Evolutionary conservation across 305 asterid species (phyloP).

Genomic region (Fraxinus paxiana): DNA sequence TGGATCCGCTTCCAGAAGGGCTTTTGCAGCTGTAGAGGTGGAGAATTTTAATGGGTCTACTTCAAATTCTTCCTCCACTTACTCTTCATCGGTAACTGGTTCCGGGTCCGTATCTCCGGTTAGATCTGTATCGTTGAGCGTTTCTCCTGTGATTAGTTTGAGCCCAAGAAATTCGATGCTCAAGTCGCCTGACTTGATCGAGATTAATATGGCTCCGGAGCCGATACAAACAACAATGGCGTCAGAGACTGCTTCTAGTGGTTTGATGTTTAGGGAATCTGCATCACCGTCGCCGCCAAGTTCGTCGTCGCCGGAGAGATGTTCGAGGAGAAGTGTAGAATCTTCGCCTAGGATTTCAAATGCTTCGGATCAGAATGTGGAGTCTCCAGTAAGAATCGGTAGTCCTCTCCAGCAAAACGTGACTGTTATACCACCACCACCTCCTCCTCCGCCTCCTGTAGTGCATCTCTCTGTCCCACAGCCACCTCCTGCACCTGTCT

Average conservation of each 20-base stretch:
- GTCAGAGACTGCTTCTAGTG: constrained; percentile 4
- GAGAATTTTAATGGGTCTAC: constrained; percentile 43
- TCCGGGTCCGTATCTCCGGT: constrained; percentile 54
- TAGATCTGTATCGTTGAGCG: constrained; percentile 54
- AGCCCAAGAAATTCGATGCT: constrained; percentile 52
- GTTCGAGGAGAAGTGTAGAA: constrained; percentile 52
- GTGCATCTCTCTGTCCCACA: constrained; percentile 29
- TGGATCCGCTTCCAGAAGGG: constrained; percentile 63
- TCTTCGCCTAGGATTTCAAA: constrained; percentile 60
- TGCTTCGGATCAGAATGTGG: constrained; percentile 36
- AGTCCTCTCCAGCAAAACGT: constrained; percentile 18
- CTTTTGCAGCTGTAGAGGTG: constrained; percentile 43
- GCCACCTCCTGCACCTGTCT: constrained; percentile 22
- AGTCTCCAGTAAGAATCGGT: constrained; percentile 22
- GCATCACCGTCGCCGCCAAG: constrained; percentile 51
- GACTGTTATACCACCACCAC: constrained; percentile 21
- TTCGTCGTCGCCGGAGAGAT: constrained; percentile 51
- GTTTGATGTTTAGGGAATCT: constrained; percentile 32
- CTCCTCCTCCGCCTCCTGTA: constrained; percentile 27
- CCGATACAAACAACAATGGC: constrained; percentile 26
- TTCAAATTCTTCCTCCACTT: constrained; percentile 50
- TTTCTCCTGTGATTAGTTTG: constrained; percentile 55
- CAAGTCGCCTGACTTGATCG: constrained; percentile 68
- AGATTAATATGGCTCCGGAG: constrained; percentile 48
- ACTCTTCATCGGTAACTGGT: constrained; percentile 43